Conservation (phyloP, 2,329 filamentous ascomycete genomes). For the Seiridium unicorne region DNA sequence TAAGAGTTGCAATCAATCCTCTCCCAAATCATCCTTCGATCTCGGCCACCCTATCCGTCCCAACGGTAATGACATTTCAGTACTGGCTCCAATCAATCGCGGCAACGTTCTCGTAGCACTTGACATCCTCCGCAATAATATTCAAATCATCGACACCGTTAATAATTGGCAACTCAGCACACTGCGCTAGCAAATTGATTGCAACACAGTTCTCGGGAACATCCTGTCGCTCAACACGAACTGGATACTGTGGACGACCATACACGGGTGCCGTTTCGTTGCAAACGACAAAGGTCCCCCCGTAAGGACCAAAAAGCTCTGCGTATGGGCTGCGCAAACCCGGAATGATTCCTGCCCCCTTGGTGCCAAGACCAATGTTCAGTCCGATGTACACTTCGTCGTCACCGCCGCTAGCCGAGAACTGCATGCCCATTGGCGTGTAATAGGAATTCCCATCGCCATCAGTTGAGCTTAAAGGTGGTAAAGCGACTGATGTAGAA, state of each 20-base stretch:
- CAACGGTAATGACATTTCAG: neutral
- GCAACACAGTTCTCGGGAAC: constrained; percentile 8
- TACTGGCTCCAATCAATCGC: constrained; percentile 8
- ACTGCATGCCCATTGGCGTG: constrained; percentile 1
- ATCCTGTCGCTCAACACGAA: neutral
- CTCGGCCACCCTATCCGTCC: too few species aligned
- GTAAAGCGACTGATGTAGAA: constrained; percentile 1
- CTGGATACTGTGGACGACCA: constrained; percentile 3
- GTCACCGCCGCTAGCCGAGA: neutral
- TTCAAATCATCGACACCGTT: constrained; percentile 5
- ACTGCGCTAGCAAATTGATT: constrained; percentile 4
- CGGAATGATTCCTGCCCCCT: neutral
- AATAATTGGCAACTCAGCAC: neutral
- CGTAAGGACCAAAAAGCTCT: constrained; percentile 1
- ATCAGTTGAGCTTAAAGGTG: neutral
- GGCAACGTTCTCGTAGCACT: constrained; percentile 6
- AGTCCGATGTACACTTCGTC: constrained; percentile 3
- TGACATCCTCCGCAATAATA: neutral
- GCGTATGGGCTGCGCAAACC: constrained; percentile 6
- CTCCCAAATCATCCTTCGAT: too few species aligned
- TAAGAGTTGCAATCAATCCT: too few species aligned
- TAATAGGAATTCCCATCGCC: neutral
- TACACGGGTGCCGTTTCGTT: neutral
- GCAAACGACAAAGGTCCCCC: constrained; percentile 3
- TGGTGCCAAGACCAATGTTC: constrained; percentile 1